Evolutionary conservation across 2,329 filamentous ascomycete genomes (phyloP).

Genomic region (Aspergillus brasiliensis): DNA sequence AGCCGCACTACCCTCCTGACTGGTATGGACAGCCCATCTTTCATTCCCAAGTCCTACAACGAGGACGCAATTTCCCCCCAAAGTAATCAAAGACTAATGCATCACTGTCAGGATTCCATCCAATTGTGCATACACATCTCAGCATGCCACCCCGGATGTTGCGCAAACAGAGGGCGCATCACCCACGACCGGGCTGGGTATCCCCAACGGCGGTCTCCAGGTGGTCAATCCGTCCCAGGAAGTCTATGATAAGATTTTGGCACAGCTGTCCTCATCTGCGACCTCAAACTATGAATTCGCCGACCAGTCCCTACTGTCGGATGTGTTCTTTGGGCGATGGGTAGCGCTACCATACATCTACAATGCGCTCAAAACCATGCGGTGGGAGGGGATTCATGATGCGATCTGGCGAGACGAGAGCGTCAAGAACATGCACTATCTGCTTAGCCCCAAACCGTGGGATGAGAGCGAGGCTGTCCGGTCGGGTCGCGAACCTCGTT

Average conservation of each 20-base stretch:
- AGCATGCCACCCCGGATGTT: conserved; percentile 46
- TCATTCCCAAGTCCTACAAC: neutral
- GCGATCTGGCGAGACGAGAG: conserved; percentile 62
- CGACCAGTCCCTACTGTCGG: conserved; percentile 58
- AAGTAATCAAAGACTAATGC: neutral
- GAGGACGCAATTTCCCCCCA: neutral
- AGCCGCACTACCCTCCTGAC: conserved; percentile 21
- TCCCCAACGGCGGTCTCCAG: conserved; percentile 63
- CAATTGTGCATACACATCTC: conserved; percentile 64
- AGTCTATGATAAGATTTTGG: conserved; percentile 55
- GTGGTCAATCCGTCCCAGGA: conserved; percentile 61
- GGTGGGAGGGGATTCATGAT: conserved; percentile 57
- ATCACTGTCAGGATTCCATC: conserved; percentile 43
- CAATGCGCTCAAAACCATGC: conserved; percentile 61
- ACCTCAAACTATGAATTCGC: conserved; percentile 60
- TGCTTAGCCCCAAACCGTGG: conserved; percentile 65
- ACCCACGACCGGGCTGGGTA: conserved; percentile 54
- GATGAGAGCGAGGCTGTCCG: conserved; percentile 46
- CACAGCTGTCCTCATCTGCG: conserved; percentile 48
- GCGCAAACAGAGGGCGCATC: conserved; percentile 48
- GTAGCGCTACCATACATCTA: conserved; percentile 63
- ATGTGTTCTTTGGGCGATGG: conserved; percentile 58
- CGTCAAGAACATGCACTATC: conserved; percentile 66
- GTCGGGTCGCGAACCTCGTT: conserved; percentile 9
- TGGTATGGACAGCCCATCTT: conserved; percentile 40